phyloP scores from a whole-genome alignment of 768 basidiomycete genomes.

The Mrakia gelida region DNA sequence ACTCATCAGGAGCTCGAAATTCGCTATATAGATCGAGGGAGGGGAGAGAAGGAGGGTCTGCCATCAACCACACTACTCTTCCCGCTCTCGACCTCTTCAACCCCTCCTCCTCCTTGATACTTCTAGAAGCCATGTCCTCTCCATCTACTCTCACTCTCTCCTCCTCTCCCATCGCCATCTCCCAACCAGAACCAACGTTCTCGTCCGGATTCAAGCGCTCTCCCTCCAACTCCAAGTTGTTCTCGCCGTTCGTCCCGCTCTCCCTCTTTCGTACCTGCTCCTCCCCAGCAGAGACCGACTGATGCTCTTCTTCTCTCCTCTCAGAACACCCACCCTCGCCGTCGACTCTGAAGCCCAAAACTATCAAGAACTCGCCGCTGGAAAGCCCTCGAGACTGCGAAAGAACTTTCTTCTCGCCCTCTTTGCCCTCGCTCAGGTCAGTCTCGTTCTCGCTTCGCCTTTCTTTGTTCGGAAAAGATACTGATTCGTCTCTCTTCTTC shows the following conservation, averaged over 20 bases:
- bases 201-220: background rate
- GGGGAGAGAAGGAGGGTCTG: no score
- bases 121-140: background rate
- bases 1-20: no score
- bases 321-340: background rate
- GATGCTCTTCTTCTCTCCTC: background rate
- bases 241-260: background rate
- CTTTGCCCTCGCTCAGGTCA: background rate
- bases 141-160: background rate
- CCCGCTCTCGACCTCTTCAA: background rate
- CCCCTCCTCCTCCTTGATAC: no score
- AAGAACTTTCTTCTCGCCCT: background rate
- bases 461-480: no score
- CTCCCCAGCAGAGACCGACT: background rate
- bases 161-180: background rate
- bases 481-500: no score
- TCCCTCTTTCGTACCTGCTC: background rate
- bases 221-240: background rate
- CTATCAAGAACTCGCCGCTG: background rate
- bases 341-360: background rate
- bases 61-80: background rate
- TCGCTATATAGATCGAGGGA: no score
- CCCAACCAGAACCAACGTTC: no score
- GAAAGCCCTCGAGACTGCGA: background rate
- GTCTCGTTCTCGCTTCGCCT: background rate